Conservation (phyloP, 352 stramenopile genomes). For the Globisporangium canariense region DNA sequence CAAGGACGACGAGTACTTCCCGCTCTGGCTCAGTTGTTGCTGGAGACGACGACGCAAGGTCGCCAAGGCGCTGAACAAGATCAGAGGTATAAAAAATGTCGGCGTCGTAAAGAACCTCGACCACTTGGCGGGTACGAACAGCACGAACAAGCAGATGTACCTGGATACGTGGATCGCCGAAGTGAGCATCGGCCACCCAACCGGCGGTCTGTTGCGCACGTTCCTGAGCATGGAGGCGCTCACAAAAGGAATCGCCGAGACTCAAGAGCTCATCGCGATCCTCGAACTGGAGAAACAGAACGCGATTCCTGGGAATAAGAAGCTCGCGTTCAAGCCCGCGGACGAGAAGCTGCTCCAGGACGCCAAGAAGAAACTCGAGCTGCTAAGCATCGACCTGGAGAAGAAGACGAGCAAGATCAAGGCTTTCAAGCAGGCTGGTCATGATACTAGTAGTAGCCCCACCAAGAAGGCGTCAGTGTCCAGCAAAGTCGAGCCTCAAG, state of each 20-base stretch:
- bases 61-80: conserved; percentile 47
- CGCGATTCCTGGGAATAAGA: conserved; percentile 21
- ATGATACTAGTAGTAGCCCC: neutral
- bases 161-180: conserved; percentile 84
- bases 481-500: neutral
- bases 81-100: neutral
- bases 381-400: conserved; percentile 30
- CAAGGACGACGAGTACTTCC: conserved; percentile 55
- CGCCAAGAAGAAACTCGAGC: conserved; percentile 29
- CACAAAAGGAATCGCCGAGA: conserved; percentile 54
- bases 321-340: conserved; percentile 27
- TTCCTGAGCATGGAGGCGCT: conserved; percentile 76
- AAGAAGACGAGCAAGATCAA: conserved; percentile 71
- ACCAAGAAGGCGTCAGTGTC: conserved; percentile 7
- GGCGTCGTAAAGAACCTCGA: conserved; percentile 60
- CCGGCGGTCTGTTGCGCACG: conserved; percentile 59
- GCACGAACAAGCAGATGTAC: conserved; percentile 57
- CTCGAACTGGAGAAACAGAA: conserved; percentile 44
- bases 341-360: conserved; percentile 40
- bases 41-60: conserved; percentile 51
- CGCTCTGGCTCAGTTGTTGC: conserved; percentile 62
- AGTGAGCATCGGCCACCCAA: conserved; percentile 76
- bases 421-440: conserved; percentile 35
- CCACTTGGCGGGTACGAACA: conserved; percentile 43
- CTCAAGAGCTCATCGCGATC: conserved; percentile 45